These are phyloP conservation scores for Sanghuangporus baumii DNA, from an alignment of 1,284 basidiomycete species.

Conservation along the genomic window DNA sequence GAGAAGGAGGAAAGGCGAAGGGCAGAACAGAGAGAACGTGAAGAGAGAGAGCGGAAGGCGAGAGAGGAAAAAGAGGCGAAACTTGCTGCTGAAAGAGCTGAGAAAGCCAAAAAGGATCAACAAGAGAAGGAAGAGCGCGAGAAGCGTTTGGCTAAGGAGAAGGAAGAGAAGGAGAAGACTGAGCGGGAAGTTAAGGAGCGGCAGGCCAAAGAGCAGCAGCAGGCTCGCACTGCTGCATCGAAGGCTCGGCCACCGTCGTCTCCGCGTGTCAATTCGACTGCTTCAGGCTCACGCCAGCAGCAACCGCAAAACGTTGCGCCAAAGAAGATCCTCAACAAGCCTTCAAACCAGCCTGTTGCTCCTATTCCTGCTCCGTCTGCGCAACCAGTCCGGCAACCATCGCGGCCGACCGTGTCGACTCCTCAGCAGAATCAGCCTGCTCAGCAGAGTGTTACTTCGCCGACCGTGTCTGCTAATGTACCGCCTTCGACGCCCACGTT, in stretches of 20 bases:
- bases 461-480: conserved; percentile 4
- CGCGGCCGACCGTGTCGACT: conserved; percentile 14
- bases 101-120: conserved; percentile 38
- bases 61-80: conserved; percentile 54
- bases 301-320: conserved; percentile 37
- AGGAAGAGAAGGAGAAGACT: conserved; percentile 46
- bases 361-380: conserved; percentile 17
- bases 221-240: conserved; percentile 28
- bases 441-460: conserved; percentile 5
- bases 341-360: conserved; percentile 16
- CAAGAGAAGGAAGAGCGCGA: conserved; percentile 63
- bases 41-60: conserved; percentile 53
- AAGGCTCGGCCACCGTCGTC: conserved; percentile 42
- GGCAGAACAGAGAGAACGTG: conserved; percentile 59
- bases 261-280: conserved; percentile 38
- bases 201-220: conserved; percentile 39
- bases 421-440: conserved; percentile 13
- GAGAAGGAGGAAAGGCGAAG: conserved; percentile 62
- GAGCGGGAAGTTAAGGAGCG: conserved; percentile 43
- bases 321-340: conserved; percentile 49
- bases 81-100: conserved; percentile 44
- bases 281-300: conserved; percentile 44
- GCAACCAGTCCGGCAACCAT: conserved; percentile 15
- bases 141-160: conserved; percentile 53
- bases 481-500: conserved; percentile 16